phyloP scores from a whole-genome alignment of 345 rosid genomes.

The Arabis alpina region DNA sequence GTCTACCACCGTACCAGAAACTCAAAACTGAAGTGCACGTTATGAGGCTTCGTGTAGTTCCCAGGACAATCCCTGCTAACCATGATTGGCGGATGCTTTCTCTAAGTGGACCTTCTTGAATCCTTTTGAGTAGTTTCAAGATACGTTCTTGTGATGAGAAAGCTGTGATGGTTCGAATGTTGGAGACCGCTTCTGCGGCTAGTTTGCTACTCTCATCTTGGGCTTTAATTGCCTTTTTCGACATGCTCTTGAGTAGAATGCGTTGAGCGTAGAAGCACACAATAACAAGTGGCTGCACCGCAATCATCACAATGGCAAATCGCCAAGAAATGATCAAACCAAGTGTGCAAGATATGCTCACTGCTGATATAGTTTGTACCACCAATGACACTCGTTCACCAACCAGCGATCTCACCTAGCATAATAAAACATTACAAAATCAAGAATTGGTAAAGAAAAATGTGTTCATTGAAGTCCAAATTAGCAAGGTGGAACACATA shows the following conservation, averaged over 20 bases:
- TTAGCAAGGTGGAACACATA: background rate
- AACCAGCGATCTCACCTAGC: constrained; percentile 62
- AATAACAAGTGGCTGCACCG: constrained; percentile 53
- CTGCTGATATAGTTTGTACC: constrained; percentile 59
- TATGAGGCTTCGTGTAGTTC: constrained; percentile 48
- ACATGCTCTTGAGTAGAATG: constrained; percentile 48
- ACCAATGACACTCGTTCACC: constrained; percentile 61
- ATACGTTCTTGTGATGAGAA: constrained; percentile 70
- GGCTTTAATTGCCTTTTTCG: constrained; percentile 50
- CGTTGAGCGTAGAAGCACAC: constrained; percentile 48
- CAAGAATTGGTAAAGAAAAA: no score
- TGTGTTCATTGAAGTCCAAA: background rate
- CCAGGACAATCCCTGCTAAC: constrained; percentile 61
- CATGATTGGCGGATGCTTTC: constrained; percentile 61
- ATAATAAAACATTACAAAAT: background rate
- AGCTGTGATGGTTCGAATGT: constrained; percentile 61
- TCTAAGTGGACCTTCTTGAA: constrained; percentile 51
- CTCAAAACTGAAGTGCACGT: constrained; percentile 47
- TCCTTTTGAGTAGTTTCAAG: constrained; percentile 48
- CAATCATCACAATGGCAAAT: constrained; percentile 68
- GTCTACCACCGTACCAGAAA: constrained; percentile 75
- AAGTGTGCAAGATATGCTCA: constrained; percentile 56
- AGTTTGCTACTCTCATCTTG: constrained; percentile 65
- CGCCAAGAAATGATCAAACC: constrained; percentile 65
- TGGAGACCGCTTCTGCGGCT: constrained; percentile 62